These are phyloP conservation scores for Atalantia buxifolia DNA, from an alignment of 345 rosid species.

Conservation along the genomic window DNA sequence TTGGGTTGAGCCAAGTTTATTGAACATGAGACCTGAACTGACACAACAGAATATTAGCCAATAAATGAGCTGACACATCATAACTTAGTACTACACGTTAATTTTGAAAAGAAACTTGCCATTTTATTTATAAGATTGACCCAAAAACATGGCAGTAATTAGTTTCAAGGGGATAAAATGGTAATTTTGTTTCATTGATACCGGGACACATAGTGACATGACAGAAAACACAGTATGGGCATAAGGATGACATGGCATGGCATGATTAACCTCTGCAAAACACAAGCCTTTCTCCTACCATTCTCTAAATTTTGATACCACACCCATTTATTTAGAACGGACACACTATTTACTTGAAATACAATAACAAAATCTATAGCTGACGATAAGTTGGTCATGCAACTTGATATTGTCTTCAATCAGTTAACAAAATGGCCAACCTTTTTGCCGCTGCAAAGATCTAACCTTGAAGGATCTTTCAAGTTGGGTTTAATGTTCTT, in stretches of 20 bases:
- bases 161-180: not conserved
- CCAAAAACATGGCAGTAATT: not conserved
- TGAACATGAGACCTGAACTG: too few relatives aligned
- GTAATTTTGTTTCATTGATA: not conserved
- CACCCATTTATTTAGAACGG: not conserved
- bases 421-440: not conserved
- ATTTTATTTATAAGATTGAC: too few relatives aligned
- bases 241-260: not conserved
- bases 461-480: not conserved
- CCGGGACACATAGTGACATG: not conserved
- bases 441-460: not conserved
- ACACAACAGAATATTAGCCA: too few relatives aligned
- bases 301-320: not conserved
- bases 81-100: too few relatives aligned
- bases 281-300: not conserved
- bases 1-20: too few relatives aligned
- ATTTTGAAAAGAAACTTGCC: too few relatives aligned
- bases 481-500: not conserved
- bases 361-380: not conserved
- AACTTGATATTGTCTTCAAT: not conserved
- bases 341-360: not conserved
- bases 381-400: not conserved
- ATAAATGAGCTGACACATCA: too few relatives aligned
- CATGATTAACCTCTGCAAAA: not conserved
- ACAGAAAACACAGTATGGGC: not conserved